phyloP scores from a whole-genome alignment of 2,329 filamentous ascomycete species.

The Aspergillus bombycis region DNA sequence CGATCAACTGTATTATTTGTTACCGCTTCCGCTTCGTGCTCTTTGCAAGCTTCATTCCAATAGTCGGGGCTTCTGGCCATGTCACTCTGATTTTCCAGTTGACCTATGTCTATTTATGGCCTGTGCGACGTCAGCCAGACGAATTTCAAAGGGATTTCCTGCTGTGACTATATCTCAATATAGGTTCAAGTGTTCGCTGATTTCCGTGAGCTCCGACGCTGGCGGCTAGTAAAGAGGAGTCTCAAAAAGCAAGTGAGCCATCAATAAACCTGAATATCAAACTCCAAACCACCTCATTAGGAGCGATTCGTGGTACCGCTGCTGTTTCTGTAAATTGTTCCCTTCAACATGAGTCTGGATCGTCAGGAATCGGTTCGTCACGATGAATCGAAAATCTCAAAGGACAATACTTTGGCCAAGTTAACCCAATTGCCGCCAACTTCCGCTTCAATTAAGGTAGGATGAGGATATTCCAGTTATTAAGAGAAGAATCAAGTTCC shows the following conservation, averaged over 20 bases:
- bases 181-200: not conserved
- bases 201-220: not conserved
- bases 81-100: not conserved
- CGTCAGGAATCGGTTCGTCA: conserved; percentile 30
- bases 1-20: not conserved
- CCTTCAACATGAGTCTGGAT: conserved; percentile 39
- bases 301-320: not conserved
- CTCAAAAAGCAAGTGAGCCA: not conserved
- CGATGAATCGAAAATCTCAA: conserved; percentile 22
- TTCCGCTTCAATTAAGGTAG: conserved; percentile 27
- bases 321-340: not conserved
- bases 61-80: not conserved
- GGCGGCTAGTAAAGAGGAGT: not conserved
- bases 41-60: not conserved
- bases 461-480: conserved; percentile 5
- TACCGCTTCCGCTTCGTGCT: not conserved
- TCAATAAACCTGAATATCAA: not conserved
- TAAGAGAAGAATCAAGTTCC: not conserved
- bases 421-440: conserved; percentile 28
- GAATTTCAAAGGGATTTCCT: not conserved
- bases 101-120: not conserved
- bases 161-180: not conserved
- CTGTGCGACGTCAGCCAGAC: not conserved
- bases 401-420: conserved; percentile 23
- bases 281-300: not conserved